Evolutionary conservation across 352 stramenopile species (phyloP).

Genomic region (Globisporangium irregulare): DNA sequence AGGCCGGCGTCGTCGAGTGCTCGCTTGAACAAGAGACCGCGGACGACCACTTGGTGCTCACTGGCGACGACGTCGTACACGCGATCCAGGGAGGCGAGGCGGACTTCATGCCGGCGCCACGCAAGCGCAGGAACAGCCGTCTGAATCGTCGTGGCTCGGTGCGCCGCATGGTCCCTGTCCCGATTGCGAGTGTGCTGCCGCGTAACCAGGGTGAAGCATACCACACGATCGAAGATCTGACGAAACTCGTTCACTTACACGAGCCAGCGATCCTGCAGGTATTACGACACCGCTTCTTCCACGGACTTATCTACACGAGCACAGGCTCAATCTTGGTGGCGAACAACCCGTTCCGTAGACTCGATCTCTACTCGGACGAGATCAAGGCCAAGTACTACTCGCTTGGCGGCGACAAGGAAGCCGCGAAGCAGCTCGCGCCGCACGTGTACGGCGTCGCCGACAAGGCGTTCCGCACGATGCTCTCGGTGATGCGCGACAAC

Average conservation of each 20-base stretch:
- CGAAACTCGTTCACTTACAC: constrained; percentile 89
- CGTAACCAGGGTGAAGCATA: constrained; percentile 59
- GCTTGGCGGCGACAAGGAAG: constrained; percentile 47
- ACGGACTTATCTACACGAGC: constrained; percentile 88
- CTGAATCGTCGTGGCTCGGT: constrained; percentile 35
- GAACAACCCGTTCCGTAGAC: constrained; percentile 77
- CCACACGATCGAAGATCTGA: constrained; percentile 83
- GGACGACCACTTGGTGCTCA: constrained; percentile 31
- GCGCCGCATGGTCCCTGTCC: constrained; percentile 32
- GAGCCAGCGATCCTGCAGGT: constrained; percentile 90
- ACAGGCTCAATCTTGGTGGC: constrained; percentile 84
- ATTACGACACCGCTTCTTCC: constrained; percentile 73
- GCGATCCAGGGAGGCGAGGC: constrained; percentile 24
- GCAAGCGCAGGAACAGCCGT: constrained; percentile 45
- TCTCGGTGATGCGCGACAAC: constrained; percentile 31
- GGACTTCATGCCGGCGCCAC: constrained; percentile 41
- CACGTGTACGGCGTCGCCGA: constrained; percentile 87
- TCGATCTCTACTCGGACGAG: constrained; percentile 69
- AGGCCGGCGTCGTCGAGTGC: constrained; percentile 48
- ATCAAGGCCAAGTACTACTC: constrained; percentile 73
- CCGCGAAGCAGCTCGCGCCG: constrained; percentile 57
- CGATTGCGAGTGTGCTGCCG: constrained; percentile 46
- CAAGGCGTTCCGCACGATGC: constrained; percentile 86
- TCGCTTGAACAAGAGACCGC: constrained; percentile 43
- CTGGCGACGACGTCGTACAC: constrained; percentile 23